phyloP scores from a whole-genome alignment of 140 eudicot genomes.

The Bidens hawaiensis region DNA sequence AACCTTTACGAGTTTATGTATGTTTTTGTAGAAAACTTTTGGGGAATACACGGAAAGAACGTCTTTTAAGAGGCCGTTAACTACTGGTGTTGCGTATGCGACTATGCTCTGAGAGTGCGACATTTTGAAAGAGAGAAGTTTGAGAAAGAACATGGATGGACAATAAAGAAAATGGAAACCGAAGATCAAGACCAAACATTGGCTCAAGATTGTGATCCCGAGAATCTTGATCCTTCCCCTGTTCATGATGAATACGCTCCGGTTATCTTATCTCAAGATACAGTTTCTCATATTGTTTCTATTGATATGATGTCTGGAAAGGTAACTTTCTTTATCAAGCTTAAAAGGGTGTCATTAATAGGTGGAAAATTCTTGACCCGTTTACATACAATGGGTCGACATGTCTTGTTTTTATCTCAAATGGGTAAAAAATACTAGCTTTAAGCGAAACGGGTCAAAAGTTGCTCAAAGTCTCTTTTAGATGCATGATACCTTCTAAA shows the following conservation, averaged over 20 bases:
- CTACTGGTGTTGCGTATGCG: constrained; percentile 98
- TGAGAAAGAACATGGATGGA: constrained; percentile 87
- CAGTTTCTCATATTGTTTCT: constrained; percentile 90
- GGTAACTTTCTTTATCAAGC: constrained; percentile 36
- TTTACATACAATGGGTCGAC: constrained; percentile 1
- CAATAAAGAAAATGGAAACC: constrained; percentile 80
- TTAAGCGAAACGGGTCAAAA: not conserved
- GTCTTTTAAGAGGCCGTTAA: constrained; percentile 88
- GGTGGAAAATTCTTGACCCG: not conserved
- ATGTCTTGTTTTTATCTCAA: constrained; percentile 31
- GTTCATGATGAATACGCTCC: constrained; percentile 90
- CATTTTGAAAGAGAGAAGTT: constrained; percentile 71
- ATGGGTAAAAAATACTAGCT: not conserved
- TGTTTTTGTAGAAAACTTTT: constrained; percentile 63
- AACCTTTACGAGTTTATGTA: not conserved
- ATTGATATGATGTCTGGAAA: constrained; percentile 99
- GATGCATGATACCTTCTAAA: not conserved
- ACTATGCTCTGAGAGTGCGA: constrained; percentile 80
- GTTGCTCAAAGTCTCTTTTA: not conserved
- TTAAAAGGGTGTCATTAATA: not conserved
- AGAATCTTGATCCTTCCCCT: constrained; percentile 78
- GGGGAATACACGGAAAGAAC: constrained; percentile 88
- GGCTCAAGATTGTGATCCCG: constrained; percentile 66
- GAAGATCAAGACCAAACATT: constrained; percentile 83
- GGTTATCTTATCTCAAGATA: constrained; percentile 63